Percentiles rank a stretch among this genome's conserved stretches.
Conservation (phyloP, 225 moss, liverwort and hornwort species). For the Anthoceros angustus region DNA sequence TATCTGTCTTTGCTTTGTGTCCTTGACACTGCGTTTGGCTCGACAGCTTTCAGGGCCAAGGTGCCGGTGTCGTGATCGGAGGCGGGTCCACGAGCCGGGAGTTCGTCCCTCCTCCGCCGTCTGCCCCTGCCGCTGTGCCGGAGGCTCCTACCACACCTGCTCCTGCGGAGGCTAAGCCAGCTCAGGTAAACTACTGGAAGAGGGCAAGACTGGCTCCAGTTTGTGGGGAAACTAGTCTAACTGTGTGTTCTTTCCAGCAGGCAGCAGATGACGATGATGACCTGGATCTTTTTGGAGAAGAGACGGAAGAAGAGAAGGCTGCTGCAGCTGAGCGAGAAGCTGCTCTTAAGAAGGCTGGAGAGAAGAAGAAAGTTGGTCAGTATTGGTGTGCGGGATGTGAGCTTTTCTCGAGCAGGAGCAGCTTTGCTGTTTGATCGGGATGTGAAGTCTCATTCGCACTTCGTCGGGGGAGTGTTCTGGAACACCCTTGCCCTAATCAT, state of each 20-base stretch:
- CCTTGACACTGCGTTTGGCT: background rate
- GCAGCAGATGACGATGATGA: conserved; percentile 30
- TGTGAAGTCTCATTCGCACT: too few relatives aligned
- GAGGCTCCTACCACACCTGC: conserved; percentile 8
- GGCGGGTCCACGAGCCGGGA: conserved; percentile 16
- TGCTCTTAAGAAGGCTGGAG: conserved; percentile 19
- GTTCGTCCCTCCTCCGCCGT: conserved; percentile 10
- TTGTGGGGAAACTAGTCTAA: background rate
- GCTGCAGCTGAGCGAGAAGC: conserved; percentile 20
- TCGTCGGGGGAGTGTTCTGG: too few relatives aligned
- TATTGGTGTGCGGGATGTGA: background rate
- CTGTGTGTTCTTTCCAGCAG: conserved; percentile 15
- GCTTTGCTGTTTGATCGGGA: too few relatives aligned
- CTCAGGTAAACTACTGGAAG: conserved; percentile 9
- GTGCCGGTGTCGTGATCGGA: conserved; percentile 38
- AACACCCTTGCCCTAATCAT: background rate
- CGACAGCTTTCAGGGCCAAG: conserved; percentile 19
- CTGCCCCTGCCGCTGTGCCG: conserved; percentile 12
- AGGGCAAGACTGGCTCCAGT: background rate
- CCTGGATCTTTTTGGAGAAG: conserved; percentile 38
- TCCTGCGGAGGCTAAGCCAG: background rate
- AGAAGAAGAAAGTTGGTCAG: conserved; percentile 14
- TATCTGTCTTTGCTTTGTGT: background rate
- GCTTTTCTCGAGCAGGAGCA: background rate
- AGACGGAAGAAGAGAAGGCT: conserved; percentile 38